These are phyloP conservation scores for Saccharum officinarum DNA, from an alignment of 176 grass and related monocot genomes.

Conservation along the genomic window DNA sequence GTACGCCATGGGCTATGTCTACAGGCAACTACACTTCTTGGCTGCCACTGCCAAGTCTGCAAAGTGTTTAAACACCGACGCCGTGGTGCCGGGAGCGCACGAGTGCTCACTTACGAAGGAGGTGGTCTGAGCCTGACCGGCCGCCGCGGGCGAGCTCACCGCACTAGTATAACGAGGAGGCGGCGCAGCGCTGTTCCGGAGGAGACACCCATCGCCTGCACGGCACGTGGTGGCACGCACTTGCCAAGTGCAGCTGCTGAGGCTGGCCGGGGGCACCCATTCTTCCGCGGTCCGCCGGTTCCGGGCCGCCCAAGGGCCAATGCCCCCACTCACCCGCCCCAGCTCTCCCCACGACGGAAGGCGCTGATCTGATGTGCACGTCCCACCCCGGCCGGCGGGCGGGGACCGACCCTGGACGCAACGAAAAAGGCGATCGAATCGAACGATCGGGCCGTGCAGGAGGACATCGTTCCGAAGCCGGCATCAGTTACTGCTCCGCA, in stretches of 20 bases:
- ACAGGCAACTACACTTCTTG: too few relatives aligned
- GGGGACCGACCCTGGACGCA: background rate
- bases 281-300: background rate
- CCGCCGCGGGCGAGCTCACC: too few relatives aligned
- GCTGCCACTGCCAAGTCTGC: too few relatives aligned
- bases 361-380: background rate
- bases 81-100: background rate
- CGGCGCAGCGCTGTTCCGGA: background rate
- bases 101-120: background rate
- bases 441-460: conserved; percentile 3
- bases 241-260: conserved; percentile 29
- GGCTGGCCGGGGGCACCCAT: background rate
- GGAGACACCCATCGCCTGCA: background rate
- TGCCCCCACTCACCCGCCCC: background rate
- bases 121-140: too few relatives aligned
- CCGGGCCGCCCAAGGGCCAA: background rate
- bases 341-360: background rate
- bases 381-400: background rate
- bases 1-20: too few relatives aligned
- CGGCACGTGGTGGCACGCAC: conserved; percentile 16
- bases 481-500: conserved; percentile 25
- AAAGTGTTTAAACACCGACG: background rate
- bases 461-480: background rate
- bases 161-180: background rate
- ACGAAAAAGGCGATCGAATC: conserved; percentile 15